Evolutionary conservation across 371 early-diverging fungal species (phyloP).

Genomic region (Apophysomyces sp.): DNA sequence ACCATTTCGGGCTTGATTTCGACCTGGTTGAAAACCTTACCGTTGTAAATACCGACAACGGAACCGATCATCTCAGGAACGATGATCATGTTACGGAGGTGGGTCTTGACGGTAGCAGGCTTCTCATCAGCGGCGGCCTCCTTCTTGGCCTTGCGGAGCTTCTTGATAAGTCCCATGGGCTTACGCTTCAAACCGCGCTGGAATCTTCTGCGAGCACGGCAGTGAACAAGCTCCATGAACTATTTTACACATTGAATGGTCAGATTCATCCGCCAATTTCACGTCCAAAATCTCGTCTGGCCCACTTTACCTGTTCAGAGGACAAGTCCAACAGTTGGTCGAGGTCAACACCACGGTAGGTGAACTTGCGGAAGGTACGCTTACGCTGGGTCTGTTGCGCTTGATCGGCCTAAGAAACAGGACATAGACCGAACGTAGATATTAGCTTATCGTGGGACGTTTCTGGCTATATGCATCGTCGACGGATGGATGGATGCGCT

Average conservation of each 20-base stretch:
- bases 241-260: conserved; percentile 34
- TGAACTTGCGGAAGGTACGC: conserved; percentile 96
- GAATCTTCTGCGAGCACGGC: conserved; percentile 96
- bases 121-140: conserved; percentile 86
- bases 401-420: conserved; percentile 48
- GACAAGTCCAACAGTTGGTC: conserved; percentile 82
- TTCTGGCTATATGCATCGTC: neutral
- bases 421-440: neutral
- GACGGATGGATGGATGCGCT: neutral
- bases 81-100: conserved; percentile 99
- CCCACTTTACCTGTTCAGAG: conserved; percentile 72
- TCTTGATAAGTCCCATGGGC: conserved; percentile 96
- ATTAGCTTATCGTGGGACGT: neutral
- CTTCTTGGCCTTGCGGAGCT: conserved; percentile 96
- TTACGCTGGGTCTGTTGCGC: conserved; percentile 61
- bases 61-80: conserved; percentile 99
- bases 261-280: neutral
- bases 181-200: conserved; percentile 96
- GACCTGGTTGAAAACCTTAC: conserved; percentile 99
- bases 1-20: conserved; percentile 99
- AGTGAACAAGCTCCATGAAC: conserved; percentile 93
- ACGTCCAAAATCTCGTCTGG: neutral
- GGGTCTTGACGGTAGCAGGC: conserved; percentile 98
- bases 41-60: conserved; percentile 99
- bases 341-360: conserved; percentile 97